phyloP scores from a whole-genome alignment of 1,139 yeast genomes.

The Ashbya aceris region DNA sequence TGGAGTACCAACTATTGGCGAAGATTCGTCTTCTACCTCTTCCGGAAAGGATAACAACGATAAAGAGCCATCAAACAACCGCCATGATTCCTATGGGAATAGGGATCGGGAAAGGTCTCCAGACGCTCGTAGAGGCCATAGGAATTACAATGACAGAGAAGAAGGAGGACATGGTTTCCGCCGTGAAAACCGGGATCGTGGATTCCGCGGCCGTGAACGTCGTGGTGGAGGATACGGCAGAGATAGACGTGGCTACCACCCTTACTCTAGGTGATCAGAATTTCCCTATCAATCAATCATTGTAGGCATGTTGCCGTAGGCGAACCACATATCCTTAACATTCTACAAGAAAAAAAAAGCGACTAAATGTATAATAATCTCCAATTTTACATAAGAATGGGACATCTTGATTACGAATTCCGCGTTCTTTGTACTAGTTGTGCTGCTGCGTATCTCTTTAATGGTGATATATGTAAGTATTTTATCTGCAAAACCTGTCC shows the following conservation, averaged over 20 bases:
- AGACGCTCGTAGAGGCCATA: slow-evolving; percentile 8
- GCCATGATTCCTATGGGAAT: slow-evolving; percentile 3
- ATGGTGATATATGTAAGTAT: background rate
- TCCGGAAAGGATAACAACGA: slow-evolving; percentile 5
- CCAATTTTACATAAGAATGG: too few species aligned
- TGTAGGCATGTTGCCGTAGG: too few species aligned
- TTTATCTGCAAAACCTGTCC: background rate
- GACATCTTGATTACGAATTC: too few species aligned
- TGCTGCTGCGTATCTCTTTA: too few species aligned
- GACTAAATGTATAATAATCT: too few species aligned
- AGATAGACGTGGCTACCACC: slow-evolving; percentile 10
- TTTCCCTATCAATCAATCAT: background rate
- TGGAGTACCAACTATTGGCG: slow-evolving; percentile 27
- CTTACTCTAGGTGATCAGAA: slow-evolving; percentile 6
- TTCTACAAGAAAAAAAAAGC: too few species aligned
- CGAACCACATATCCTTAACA: too few species aligned
- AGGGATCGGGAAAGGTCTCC: slow-evolving; percentile 4
- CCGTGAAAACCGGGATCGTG: slow-evolving; percentile 6
- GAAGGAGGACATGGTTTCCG: slow-evolving; percentile 8
- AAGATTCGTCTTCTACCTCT: slow-evolving; percentile 2
- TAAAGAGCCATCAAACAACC: slow-evolving; percentile 1
- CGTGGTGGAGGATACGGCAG: slow-evolving; percentile 7
- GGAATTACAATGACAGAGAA: slow-evolving; percentile 6
- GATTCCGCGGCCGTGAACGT: slow-evolving; percentile 7
- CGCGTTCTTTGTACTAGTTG: too few species aligned